Evolutionary conservation across 345 rosid species (phyloP), one percentile per base, ranked within the genome.

Genomic region (Populus davidiana): DNA sequence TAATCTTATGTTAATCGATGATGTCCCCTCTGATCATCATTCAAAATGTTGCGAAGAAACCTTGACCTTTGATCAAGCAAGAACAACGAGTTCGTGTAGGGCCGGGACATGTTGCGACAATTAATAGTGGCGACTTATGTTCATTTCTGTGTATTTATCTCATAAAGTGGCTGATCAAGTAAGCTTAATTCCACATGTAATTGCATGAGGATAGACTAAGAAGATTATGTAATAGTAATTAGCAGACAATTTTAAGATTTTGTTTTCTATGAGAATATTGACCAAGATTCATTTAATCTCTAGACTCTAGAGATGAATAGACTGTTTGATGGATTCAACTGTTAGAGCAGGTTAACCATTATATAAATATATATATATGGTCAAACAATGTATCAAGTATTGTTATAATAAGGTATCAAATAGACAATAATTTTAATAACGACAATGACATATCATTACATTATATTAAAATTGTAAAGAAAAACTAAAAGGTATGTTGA

Each of bases 31-130:
- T 52, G 1, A 38, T 69, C 33, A 50, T 39, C 67, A 76, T 68
- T 56, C 17, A n/a, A 11, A n/a, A 56, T 76, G 66, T 6, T 39
- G 23, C 18, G 54, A 54, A 43, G 1, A 52, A 52, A 31, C 6
- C 14, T 38, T 17, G 8, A 41, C 17, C 13, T 50, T 5, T 33
- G 74, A 50, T 20, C 47, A 67, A 33, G 61, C 63, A n/a, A n/a
- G 13, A 59, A 31, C 21, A 36, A 43, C 29, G 69, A 64, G 4
- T 64, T 74, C 63, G 29, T 47, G 71, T 50, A 50, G 17, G 23
- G 25, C 25, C 25, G 25, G 36, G 16, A 75, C 71, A 75, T 66
- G 71, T 66, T 44, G 3, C 36, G 71, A 66, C 78, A 75, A 33
- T 33, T 33, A 33, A 8, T 16, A 18, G 63, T 36, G n/a, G 33